Base-by-base conservation (phyloP, 345 rosid genomes). In the Trapa bicornis region DNA sequence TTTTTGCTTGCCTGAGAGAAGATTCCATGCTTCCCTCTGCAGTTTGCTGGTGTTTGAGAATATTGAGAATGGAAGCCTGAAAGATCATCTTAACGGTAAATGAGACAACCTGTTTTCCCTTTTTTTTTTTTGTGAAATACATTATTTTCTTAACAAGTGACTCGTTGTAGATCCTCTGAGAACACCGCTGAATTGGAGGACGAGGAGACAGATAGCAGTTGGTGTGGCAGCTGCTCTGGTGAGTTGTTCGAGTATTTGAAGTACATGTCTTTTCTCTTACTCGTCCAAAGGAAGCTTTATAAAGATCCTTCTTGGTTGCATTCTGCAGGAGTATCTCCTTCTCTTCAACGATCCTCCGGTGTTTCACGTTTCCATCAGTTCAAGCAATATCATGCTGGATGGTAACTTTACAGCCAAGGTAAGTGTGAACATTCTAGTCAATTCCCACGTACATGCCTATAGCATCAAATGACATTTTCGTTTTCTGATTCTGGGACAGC, bases 141-240 rank as follows among this genome's bases (percentile, higher is more conserved):
- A 37, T 3, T 68, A 48, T 65, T 38, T 70, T 1, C 29, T 37
- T 41, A 70, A 6, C 32, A 12, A 16, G 69, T 73, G 35, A 65
- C 67, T 71, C 71, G 72, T 80, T 50, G 61, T 85, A 94, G 99
- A 94, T 87, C 99, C 97, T 68, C 85, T 91, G 3, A 90, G 72
- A 79, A 94, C 96, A 72, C 97, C 97, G 57, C 77, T 94, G 81
- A 82, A 88, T 74, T 94, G 99, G 99, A 85, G 78, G 73, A 79
- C 88, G 37, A 90, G 99, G 70, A 76, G 86, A 68, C 83, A 80
- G 43, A 86, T 91, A 79, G 95, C 95, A 35, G 75, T 75, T 41
- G 96, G 97, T 29, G 95, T 94, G n/a, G 87, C 91, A 61, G 97
- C 99, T 67, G 97, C 99, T 76, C 56, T 94, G 83, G 99, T 91